Percentiles rank a stretch among this genome's conserved stretches.
phyloP scores from a whole-genome alignment of 257 asterid genomes.

The Solanum rostratum region DNA sequence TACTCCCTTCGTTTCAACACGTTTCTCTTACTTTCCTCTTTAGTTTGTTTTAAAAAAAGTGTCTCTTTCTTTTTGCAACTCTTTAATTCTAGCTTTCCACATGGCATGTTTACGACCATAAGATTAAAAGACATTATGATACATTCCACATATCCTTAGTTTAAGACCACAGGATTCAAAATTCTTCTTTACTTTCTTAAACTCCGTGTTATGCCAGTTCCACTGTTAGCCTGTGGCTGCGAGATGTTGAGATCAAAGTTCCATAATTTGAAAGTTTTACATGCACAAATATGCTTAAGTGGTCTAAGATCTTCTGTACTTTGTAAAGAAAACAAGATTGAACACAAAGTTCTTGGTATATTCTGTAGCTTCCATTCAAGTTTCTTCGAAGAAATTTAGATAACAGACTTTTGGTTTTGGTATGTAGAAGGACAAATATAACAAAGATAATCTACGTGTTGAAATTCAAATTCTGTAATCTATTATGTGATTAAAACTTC shows the following conservation, averaged over 20 bases:
- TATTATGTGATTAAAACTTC: background rate
- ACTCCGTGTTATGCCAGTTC: background rate
- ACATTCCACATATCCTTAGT: too few relatives aligned
- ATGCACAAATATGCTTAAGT: background rate
- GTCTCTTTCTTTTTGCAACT: too few relatives aligned
- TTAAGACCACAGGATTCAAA: background rate
- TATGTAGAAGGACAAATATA: background rate
- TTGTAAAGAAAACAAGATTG: background rate
- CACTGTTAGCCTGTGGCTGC: background rate
- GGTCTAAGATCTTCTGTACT: background rate
- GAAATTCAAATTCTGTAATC: background rate
- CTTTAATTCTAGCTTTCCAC: background rate
- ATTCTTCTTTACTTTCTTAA: background rate
- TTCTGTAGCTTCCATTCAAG: background rate
- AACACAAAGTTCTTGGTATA: background rate
- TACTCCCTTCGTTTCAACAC: background rate
- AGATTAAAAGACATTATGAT: background rate
- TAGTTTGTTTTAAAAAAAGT: background rate
- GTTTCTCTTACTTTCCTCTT: background rate
- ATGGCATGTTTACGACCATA: background rate
- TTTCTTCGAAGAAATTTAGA: background rate
- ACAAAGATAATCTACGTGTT: background rate
- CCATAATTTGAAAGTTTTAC: background rate
- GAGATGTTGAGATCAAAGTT: background rate
- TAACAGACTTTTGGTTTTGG: background rate